A percentile compares a stretch with the other conserved stretches of the same genome.
Evolutionary conservation across 306 rosid genomes (phyloP).

Genomic region (Alnus glutinosa): DNA sequence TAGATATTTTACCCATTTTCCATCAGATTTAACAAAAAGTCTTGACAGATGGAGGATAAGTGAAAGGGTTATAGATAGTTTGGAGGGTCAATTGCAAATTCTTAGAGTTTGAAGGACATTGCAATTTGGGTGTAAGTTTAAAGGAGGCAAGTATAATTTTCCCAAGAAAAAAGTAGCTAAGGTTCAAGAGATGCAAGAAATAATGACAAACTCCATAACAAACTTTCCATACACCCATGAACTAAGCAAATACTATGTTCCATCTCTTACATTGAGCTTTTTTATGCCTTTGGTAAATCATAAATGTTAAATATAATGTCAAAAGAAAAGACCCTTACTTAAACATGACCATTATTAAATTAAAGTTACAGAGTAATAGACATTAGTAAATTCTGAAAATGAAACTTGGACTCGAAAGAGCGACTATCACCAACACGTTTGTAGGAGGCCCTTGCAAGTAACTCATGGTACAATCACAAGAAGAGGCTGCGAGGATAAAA

Average conservation of each 20-base stretch:
- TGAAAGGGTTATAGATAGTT: too few species aligned
- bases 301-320: conserved; percentile 1
- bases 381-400: conserved; percentile 25
- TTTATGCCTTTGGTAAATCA: conserved; percentile 5
- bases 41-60: too few species aligned
- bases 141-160: too few species aligned
- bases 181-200: background rate
- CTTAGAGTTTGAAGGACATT: too few species aligned
- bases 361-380: conserved; percentile 21
- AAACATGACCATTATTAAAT: conserved; percentile 29
- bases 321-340: conserved; percentile 14
- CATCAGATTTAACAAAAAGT: too few species aligned
- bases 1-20: too few species aligned
- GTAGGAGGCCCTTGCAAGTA: conserved; percentile 17
- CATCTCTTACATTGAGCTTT: conserved; percentile 17
- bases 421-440: conserved; percentile 22
- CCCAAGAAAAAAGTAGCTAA: background rate
- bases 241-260: conserved; percentile 12
- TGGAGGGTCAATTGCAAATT: too few species aligned
- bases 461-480: conserved; percentile 65
- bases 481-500: conserved; percentile 63
- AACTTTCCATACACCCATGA: conserved; percentile 14
- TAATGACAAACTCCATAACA: background rate
- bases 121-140: too few species aligned
- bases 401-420: conserved; percentile 20